These are phyloP conservation scores for Alternaria sp. DNA, from an alignment of 2,329 filamentous ascomycete genomes.

Conservation along the genomic window DNA sequence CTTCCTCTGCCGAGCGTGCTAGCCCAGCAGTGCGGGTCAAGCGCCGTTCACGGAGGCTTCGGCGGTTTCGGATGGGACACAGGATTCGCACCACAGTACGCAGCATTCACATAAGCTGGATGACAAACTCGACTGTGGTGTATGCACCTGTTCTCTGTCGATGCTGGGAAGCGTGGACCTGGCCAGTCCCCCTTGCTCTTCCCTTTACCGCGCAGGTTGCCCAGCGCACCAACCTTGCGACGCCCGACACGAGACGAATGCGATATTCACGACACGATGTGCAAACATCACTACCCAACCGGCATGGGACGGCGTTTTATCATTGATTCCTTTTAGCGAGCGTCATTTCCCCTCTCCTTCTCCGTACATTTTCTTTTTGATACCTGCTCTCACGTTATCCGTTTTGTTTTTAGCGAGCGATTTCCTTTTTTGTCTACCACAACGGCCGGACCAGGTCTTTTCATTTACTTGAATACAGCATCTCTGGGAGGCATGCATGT, in stretches of 20 bases:
- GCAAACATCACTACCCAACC: constrained; percentile 48
- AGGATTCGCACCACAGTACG: constrained; percentile 75
- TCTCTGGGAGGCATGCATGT: constrained; percentile 54
- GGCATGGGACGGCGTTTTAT: constrained; percentile 63
- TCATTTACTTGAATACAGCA: constrained; percentile 47
- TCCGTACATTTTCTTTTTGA: constrained; percentile 46
- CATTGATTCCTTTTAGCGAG: constrained; percentile 52
- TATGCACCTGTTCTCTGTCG: constrained; percentile 31
- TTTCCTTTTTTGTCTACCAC: constrained; percentile 36
- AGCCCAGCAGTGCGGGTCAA: constrained; percentile 80
- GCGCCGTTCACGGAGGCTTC: constrained; percentile 66
- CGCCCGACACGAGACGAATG: constrained; percentile 53
- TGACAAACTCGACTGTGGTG: constrained; percentile 26
- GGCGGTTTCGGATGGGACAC: constrained; percentile 84
- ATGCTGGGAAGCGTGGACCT: constrained; percentile 50
- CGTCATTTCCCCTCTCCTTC: constrained; percentile 46
- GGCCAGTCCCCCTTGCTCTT: constrained; percentile 47
- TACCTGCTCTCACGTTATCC: constrained; percentile 51
- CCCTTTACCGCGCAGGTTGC: constrained; percentile 37
- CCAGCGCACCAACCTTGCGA: constrained; percentile 49
- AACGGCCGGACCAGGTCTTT: constrained; percentile 48
- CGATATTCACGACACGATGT: constrained; percentile 53
- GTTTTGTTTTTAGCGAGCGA: constrained; percentile 52
- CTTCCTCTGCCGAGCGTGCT: constrained; percentile 88
- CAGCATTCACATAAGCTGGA: constrained; percentile 76